Percentiles rank a stretch among this genome's conserved stretches.
These are phyloP conservation scores for Xylaria multiplex DNA, from an alignment of 2,329 filamentous ascomycete species.

Conservation along the genomic window DNA sequence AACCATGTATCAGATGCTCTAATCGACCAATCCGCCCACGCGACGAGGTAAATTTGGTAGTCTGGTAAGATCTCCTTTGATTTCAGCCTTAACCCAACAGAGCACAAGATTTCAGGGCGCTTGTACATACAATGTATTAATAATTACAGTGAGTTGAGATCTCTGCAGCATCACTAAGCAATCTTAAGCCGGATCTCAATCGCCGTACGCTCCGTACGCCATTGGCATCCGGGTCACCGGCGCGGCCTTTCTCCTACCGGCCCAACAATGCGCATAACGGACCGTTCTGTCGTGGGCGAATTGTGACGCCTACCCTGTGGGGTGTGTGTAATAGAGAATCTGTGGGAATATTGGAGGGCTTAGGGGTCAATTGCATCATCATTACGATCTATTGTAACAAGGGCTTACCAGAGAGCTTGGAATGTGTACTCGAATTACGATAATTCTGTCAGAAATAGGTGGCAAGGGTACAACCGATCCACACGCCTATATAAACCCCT, in stretches of 20 bases:
- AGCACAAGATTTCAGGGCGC: neutral
- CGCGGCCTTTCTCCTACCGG: neutral
- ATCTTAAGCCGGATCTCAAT: slow-evolving; percentile 2
- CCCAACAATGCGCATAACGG: slow-evolving; percentile 5
- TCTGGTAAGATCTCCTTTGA: neutral
- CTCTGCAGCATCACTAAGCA: slow-evolving; percentile 5
- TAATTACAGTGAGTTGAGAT: neutral
- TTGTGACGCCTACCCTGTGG: too few species aligned
- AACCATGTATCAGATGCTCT: slow-evolving; percentile 15
- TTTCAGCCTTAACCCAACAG: neutral
- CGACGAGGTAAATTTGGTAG: slow-evolving; percentile 2
- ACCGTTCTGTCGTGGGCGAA: neutral
- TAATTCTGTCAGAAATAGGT: too few species aligned
- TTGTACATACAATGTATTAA: neutral
- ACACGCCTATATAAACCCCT: too few species aligned
- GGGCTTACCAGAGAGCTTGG: too few species aligned
- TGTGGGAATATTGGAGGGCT: too few species aligned
- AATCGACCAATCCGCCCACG: slow-evolving; percentile 7
- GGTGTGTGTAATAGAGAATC: too few species aligned
- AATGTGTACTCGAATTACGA: too few species aligned
- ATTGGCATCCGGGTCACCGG: neutral
- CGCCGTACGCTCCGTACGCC: neutral
- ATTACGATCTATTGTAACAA: neutral
- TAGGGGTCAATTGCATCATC: too few species aligned
- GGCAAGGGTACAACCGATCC: too few species aligned